phyloP scores from a whole-genome alignment of 2,329 filamentous ascomycete genomes.

The Microdochium paspali region DNA sequence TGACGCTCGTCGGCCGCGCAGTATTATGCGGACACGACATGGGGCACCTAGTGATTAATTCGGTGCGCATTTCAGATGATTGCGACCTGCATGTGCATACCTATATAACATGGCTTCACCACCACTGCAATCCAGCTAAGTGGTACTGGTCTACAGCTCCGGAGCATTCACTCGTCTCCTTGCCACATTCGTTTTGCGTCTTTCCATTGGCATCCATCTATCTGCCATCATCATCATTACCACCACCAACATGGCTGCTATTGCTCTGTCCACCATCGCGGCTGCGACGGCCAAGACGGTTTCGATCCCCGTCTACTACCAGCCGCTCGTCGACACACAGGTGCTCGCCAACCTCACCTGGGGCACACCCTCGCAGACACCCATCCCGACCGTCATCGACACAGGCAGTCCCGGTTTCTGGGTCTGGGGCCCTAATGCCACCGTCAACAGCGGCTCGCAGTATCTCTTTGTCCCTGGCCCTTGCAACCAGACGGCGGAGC shows the following conservation, averaged over 20 bases:
- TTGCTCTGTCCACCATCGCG: slow-evolving; percentile 1
- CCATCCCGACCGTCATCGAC: slow-evolving; percentile 2
- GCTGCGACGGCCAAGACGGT: slow-evolving; percentile 1
- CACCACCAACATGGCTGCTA: slow-evolving; percentile 6
- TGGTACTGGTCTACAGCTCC: too few relatives aligned
- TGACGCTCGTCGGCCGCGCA: too few relatives aligned
- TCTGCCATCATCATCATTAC: too few relatives aligned
- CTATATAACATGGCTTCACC: too few relatives aligned
- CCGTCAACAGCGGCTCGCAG: slow-evolving; percentile 3
- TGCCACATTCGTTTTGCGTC: too few relatives aligned
- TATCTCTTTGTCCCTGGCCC: slow-evolving; percentile 2
- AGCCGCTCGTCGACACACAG: slow-evolving; percentile 1
- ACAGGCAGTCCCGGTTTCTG: slow-evolving; percentile 3
- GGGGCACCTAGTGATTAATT: too few relatives aligned
- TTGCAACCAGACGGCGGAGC: slow-evolving; percentile 1
- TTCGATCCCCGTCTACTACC: slow-evolving; percentile 2
- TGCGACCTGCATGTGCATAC: too few relatives aligned
- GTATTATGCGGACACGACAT: too few relatives aligned
- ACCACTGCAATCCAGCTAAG: too few relatives aligned
- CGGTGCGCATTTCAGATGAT: too few relatives aligned
- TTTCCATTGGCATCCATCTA: too few relatives aligned
- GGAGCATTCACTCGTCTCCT: too few relatives aligned
- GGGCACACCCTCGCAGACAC: background rate
- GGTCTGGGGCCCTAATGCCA: slow-evolving; percentile 1
- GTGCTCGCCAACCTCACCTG: slow-evolving; percentile 4